These are phyloP conservation scores for Nicotiana sylvestris DNA, from an alignment of 257 asterid species.

Conservation along the genomic window DNA sequence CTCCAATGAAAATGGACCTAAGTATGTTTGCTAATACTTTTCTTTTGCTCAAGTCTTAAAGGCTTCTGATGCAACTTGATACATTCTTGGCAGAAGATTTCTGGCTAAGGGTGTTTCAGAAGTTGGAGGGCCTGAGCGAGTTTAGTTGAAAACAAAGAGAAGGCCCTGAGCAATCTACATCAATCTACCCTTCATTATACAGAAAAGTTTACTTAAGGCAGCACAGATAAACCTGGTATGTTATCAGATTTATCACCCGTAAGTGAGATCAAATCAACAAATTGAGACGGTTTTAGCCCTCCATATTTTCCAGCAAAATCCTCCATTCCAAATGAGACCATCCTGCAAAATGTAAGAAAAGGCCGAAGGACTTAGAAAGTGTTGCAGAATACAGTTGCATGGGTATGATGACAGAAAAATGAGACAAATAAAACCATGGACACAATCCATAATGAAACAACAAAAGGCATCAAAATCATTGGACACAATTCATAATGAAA, in stretches of 20 bases:
- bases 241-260: constrained; percentile 90
- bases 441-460: neutral
- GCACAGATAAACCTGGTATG: constrained; percentile 69
- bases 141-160: constrained; percentile 2
- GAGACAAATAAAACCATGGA: neutral
- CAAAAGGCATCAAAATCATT: neutral
- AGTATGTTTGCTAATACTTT: neutral
- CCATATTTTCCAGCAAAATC: constrained; percentile 87
- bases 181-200: neutral
- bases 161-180: neutral
- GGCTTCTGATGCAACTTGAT: neutral
- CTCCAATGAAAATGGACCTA: neutral
- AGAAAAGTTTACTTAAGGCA: neutral
- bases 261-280: constrained; percentile 88
- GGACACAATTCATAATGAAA: neutral
- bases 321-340: constrained; percentile 96
- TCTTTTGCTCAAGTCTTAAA: neutral
- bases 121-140: neutral
- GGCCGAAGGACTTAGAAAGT: neutral
- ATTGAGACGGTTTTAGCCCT: constrained; percentile 73
- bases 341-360: constrained; percentile 38
- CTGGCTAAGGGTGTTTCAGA: neutral
- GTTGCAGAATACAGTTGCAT: neutral
- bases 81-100: neutral
- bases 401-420: neutral